phyloP scores from a whole-genome alignment of 208 protist species.

The Lotmaria passim region DNA sequence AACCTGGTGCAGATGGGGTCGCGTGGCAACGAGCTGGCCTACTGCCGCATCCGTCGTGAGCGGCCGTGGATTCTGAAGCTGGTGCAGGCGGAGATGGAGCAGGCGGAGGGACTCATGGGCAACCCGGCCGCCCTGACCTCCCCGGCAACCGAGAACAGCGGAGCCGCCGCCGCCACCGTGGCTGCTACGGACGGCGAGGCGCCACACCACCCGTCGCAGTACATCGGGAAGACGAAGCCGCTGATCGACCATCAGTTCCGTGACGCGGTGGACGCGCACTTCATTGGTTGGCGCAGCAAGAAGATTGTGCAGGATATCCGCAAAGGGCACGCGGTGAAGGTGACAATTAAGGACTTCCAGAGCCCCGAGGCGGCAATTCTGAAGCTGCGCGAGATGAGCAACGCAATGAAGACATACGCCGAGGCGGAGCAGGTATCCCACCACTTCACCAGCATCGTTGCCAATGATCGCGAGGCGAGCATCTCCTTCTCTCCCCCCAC shows the following conservation, averaged over 20 bases:
- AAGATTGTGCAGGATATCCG: conserved; percentile 84
- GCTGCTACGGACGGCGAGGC: conserved; percentile 12
- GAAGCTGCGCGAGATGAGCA: conserved; percentile 85
- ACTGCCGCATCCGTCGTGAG: conserved; percentile 83
- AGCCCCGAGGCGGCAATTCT: conserved; percentile 63
- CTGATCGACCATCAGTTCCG: conserved; percentile 84
- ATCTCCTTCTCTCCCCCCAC: conserved; percentile 67
- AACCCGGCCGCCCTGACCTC: conserved; percentile 6
- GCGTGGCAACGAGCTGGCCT: conserved; percentile 68
- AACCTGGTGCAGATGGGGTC: conserved; percentile 88
- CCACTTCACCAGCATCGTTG: conserved; percentile 84
- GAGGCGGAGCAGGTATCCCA: conserved; percentile 69
- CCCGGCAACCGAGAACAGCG: background rate
- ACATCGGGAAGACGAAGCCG: conserved; percentile 36
- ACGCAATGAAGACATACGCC: conserved; percentile 69
- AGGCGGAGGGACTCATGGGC: conserved; percentile 27
- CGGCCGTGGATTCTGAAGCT: conserved; percentile 58
- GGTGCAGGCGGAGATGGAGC: conserved; percentile 70
- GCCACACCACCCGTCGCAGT: conserved; percentile 14
- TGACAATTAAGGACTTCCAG: conserved; percentile 87
- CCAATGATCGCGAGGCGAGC: conserved; percentile 75
- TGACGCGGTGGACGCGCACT: conserved; percentile 88
- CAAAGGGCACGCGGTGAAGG: conserved; percentile 77
- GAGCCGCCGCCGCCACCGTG: background rate
- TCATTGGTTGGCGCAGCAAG: conserved; percentile 89